Percentiles rank a stretch among this genome's conserved stretches.
Conservation (phyloP, 2,329 filamentous ascomycete genomes). For the Zymoseptoria pseudotritici region DNA sequence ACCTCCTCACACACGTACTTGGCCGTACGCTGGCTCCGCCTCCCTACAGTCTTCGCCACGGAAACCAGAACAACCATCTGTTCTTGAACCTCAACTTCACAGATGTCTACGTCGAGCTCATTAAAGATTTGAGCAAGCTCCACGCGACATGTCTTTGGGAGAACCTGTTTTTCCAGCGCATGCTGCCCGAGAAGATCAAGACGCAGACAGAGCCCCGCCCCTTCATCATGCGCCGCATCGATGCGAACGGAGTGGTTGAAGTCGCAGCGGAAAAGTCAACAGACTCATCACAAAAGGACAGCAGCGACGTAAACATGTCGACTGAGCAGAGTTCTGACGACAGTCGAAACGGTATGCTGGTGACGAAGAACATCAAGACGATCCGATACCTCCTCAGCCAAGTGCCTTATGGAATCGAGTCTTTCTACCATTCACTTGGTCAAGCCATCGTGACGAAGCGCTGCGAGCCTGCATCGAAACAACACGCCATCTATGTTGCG, state of each 20-base stretch:
- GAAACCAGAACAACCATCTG: slow-evolving; percentile 55
- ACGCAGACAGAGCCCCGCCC: slow-evolving; percentile 37
- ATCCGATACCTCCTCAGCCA: slow-evolving; percentile 71
- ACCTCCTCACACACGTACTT: slow-evolving; percentile 71
- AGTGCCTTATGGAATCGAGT: slow-evolving; percentile 70
- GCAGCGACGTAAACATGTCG: slow-evolving; percentile 3
- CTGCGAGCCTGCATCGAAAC: slow-evolving; percentile 55
- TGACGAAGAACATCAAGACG: slow-evolving; percentile 69
- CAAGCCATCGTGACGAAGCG: slow-evolving; percentile 72
- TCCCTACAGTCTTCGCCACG: slow-evolving; percentile 22
- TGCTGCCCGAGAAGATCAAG: slow-evolving; percentile 64
- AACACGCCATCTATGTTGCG: slow-evolving; percentile 54
- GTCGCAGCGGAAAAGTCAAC: slow-evolving; percentile 12
- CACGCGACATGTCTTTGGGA: slow-evolving; percentile 78
- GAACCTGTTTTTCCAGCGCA: slow-evolving; percentile 65
- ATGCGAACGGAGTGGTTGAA: slow-evolving; percentile 24
- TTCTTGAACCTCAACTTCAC: slow-evolving; percentile 74
- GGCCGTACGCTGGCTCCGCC: slow-evolving; percentile 24
- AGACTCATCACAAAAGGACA: background rate
- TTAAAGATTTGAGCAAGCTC: slow-evolving; percentile 68
- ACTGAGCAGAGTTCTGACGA: slow-evolving; percentile 1
- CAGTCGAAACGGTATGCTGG: slow-evolving; percentile 18
- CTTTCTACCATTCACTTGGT: slow-evolving; percentile 78
- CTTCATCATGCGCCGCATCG: slow-evolving; percentile 23
- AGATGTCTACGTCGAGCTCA: slow-evolving; percentile 70